phyloP scores from a whole-genome alignment of 1,284 basidiomycete genomes.

The Phellinidium pouzarii region DNA sequence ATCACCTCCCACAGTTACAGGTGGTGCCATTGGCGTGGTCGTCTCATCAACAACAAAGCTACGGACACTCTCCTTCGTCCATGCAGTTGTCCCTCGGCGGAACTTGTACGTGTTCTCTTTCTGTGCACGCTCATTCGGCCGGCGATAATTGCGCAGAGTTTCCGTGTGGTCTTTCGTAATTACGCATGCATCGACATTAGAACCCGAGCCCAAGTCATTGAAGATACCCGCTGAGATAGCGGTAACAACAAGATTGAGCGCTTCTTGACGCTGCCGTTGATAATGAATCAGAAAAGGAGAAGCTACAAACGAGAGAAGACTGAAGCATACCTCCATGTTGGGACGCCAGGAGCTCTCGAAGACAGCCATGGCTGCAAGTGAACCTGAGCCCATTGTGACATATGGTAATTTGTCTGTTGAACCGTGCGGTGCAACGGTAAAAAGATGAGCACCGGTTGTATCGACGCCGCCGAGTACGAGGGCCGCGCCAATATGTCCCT shows the following conservation, averaged over 20 bases:
- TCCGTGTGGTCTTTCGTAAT: conserved; percentile 82
- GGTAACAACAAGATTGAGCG: conserved; percentile 77
- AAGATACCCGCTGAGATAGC: conserved; percentile 97
- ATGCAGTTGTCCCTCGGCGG: conserved; percentile 81
- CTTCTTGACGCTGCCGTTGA: conserved; percentile 61
- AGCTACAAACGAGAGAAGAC: conserved; percentile 2
- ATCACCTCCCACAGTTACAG: conserved; percentile 36
- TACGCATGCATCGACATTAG: conserved; percentile 95
- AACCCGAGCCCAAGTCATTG: conserved; percentile 97
- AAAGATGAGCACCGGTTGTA: conserved; percentile 87
- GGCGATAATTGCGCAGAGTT: conserved; percentile 87
- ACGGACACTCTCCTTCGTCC: conserved; percentile 74
- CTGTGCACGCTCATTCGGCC: conserved; percentile 80
- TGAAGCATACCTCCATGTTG: conserved; percentile 62
- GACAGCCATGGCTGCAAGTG: conserved; percentile 95
- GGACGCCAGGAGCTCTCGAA: conserved; percentile 89
- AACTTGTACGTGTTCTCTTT: conserved; percentile 87
- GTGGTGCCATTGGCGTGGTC: conserved; percentile 37
- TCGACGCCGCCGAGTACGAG: conserved; percentile 98
- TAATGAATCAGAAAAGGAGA: conserved; percentile 3
- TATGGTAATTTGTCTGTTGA: conserved; percentile 98
- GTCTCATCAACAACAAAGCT: conserved; percentile 69
- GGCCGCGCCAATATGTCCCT: conserved; percentile 92
- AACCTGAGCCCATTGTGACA: conserved; percentile 98
- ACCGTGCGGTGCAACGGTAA: conserved; percentile 95